A percentile compares a stretch with the other conserved stretches of the same genome.
Conservation (phyloP, 2,329 filamentous ascomycete genomes). For the Cryphonectria parasitica region DNA sequence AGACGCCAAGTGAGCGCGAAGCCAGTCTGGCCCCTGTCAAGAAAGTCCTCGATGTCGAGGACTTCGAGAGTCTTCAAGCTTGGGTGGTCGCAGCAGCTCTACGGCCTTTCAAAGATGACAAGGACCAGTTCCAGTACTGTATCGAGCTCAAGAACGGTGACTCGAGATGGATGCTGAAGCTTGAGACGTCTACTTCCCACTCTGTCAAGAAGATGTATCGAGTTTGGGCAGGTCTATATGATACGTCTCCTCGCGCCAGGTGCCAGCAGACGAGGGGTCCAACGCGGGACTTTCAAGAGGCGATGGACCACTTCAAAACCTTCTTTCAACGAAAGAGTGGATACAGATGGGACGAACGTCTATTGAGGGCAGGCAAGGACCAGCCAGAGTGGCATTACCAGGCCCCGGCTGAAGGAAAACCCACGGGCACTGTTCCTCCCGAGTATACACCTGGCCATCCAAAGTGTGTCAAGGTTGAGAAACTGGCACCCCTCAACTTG, state of each 20-base stretch:
- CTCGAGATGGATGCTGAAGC: conserved; percentile 48
- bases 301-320: conserved; percentile 54
- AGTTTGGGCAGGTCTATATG: conserved; percentile 57
- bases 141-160: conserved; percentile 52
- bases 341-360: conserved; percentile 61
- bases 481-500: neutral
- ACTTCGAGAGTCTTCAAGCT: neutral
- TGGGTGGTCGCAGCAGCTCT: conserved; percentile 39
- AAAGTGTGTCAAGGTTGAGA: neutral
- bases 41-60: neutral
- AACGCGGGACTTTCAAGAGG: conserved; percentile 31
- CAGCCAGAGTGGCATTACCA: conserved; percentile 4
- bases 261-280: neutral
- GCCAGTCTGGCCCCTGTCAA: neutral
- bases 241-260: conserved; percentile 38
- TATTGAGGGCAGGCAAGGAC: conserved; percentile 39
- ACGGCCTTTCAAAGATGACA: conserved; percentile 66
- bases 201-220: conserved; percentile 60
- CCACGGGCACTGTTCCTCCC: neutral
- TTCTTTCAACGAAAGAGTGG: conserved; percentile 65
- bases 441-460: conserved; percentile 2
- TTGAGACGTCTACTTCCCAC: conserved; percentile 66
- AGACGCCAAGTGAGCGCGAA: neutral
- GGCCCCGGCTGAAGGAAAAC: neutral
- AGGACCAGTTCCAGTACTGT: conserved; percentile 64